These are phyloP conservation scores for Penicillium robsamsonii DNA, from an alignment of 495 filamentous ascomycete species.

Conservation along the genomic window DNA sequence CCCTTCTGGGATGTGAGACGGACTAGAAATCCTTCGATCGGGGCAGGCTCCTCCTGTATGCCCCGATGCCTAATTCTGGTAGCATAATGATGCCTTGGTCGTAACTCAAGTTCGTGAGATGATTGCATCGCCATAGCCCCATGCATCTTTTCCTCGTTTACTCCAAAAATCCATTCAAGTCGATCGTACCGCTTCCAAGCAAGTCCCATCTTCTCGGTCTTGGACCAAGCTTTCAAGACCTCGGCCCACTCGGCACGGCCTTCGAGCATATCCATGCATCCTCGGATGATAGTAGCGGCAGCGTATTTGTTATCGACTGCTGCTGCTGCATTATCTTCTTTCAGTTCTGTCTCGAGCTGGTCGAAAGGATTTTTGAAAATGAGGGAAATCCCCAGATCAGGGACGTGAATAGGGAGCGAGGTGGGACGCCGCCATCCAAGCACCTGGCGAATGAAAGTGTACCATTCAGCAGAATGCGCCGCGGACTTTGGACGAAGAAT, in stretches of 20 bases:
- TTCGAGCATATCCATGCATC: conserved; percentile 59
- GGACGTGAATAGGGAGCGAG: conserved; percentile 63
- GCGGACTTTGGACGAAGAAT: conserved; percentile 65
- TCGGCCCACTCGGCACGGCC: conserved; percentile 60
- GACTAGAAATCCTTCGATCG: conserved; percentile 71
- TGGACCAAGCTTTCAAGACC: conserved; percentile 59
- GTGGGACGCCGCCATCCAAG: conserved; percentile 59
- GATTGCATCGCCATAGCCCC: conserved; percentile 70
- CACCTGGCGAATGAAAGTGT: conserved; percentile 63
- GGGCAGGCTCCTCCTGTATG: conserved; percentile 56
- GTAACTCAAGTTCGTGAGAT: conserved; percentile 71
- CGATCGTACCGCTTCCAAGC: conserved; percentile 77
- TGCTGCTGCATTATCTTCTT: conserved; percentile 40
- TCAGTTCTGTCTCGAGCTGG: conserved; percentile 46
- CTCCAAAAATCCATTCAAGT: conserved; percentile 71
- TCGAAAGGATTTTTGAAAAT: conserved; percentile 64
- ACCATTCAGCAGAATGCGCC: conserved; percentile 70
- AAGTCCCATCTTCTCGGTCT: conserved; percentile 63
- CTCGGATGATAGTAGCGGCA: conserved; percentile 54
- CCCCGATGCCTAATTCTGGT: conserved; percentile 45
- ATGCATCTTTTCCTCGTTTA: conserved; percentile 71
- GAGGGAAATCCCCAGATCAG: conserved; percentile 63
- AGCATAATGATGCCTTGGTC: conserved; percentile 68
- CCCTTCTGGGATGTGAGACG: conserved; percentile 67
- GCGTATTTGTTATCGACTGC: conserved; percentile 51